phyloP scores from a whole-genome alignment of 345 rosid species.

The Litchi chinensis region DNA sequence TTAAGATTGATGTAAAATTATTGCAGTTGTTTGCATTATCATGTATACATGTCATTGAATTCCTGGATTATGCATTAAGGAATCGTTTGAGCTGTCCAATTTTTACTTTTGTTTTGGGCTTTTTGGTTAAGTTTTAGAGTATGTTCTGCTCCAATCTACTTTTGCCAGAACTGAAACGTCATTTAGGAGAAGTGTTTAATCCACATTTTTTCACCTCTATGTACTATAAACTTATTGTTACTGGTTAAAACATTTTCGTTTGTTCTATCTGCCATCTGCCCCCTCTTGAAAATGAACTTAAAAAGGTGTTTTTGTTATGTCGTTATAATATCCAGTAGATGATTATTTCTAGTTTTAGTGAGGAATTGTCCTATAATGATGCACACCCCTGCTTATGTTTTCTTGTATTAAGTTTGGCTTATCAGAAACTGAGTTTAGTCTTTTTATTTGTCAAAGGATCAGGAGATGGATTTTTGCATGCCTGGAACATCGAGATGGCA shows the following conservation, averaged over 20 bases:
- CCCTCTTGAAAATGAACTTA: not conserved
- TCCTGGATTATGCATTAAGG: not conserved
- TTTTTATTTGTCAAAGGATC: conserved; percentile 56
- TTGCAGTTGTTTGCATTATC: too few species aligned
- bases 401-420: not conserved
- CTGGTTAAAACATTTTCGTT: not conserved
- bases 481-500: conserved; percentile 77
- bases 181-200: not conserved
- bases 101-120: not conserved
- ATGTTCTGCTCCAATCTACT: not conserved
- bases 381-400: not conserved
- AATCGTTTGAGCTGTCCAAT: not conserved
- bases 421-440: not conserved
- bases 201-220: not conserved
- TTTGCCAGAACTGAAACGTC: not conserved
- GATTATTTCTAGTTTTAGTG: not conserved
- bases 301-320: not conserved
- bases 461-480: conserved; percentile 90
- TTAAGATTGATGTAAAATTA: not conserved
- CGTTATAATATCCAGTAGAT: not conserved
- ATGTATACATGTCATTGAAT: not conserved
- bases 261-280: too few species aligned
- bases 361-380: not conserved
- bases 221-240: not conserved
- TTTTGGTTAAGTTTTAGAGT: too few species aligned